These are phyloP conservation scores for Physocladia obscura DNA, from an alignment of 192 early-diverging fungal genomes.

Conservation along the genomic window DNA sequence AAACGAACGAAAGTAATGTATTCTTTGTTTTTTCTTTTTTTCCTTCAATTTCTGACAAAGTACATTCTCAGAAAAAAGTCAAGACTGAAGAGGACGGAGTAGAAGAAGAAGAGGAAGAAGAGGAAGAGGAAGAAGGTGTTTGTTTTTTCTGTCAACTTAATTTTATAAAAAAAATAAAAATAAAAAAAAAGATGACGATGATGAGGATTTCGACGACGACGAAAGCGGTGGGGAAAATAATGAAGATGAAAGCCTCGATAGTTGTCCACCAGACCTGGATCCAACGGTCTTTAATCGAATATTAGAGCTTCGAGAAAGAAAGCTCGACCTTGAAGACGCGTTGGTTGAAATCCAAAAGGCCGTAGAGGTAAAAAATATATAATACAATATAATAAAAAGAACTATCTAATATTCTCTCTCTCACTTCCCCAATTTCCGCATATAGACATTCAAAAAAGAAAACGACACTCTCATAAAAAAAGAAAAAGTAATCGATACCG, in stretches of 20 bases:
- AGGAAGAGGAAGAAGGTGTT: constrained; percentile 36
- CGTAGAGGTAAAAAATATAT: constrained; percentile 54
- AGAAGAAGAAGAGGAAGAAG: constrained; percentile 37
- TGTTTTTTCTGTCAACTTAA: background rate
- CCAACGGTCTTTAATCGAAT: constrained; percentile 33
- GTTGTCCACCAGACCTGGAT: constrained; percentile 60
- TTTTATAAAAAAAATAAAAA: constrained; percentile 24
- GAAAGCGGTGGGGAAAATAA: constrained; percentile 39
- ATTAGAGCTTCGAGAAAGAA: constrained; percentile 48
- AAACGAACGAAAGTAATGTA: constrained; percentile 55
- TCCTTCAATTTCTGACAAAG: background rate
- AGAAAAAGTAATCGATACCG: constrained; percentile 56
- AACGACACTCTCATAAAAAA: constrained; percentile 63
- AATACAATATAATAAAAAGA: background rate
- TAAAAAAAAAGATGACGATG: constrained; percentile 30
- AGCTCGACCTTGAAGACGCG: constrained; percentile 58
- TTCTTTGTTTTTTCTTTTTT: background rate
- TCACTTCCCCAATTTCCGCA: background rate
- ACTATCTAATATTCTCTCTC: background rate
- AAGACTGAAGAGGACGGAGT: constrained; percentile 39
- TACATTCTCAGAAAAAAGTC: constrained; percentile 56
- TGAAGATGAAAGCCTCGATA: constrained; percentile 45
- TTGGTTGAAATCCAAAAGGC: constrained; percentile 63
- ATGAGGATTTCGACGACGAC: constrained; percentile 51
- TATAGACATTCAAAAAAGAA: constrained; percentile 59